Percentiles rank a stretch among this genome's conserved stretches.
phyloP scores from a whole-genome alignment of 305 asterid species.

The Stenogyne calaminthoides region DNA sequence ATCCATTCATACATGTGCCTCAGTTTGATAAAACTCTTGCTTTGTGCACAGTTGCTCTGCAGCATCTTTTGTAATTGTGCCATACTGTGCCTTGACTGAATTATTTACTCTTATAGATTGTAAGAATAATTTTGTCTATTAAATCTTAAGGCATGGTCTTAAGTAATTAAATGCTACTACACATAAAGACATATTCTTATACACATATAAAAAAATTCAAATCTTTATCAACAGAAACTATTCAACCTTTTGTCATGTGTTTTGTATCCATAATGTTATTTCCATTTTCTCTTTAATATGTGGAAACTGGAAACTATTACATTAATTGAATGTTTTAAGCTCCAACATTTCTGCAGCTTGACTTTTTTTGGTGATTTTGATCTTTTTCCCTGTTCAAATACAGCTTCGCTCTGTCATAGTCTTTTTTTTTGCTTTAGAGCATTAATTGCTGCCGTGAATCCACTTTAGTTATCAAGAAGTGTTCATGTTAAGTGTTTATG shows the following conservation, averaged over 20 bases:
- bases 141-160: not conserved
- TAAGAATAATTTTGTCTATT: too few relatives aligned
- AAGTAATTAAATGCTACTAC: too few relatives aligned
- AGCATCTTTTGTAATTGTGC: not conserved
- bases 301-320: not conserved
- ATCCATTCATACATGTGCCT: not conserved
- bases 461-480: conserved; percentile 9
- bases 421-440: not conserved
- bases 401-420: not conserved
- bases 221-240: not conserved
- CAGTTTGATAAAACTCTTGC: not conserved
- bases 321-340: not conserved
- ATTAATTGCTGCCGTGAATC: not conserved
- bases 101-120: not conserved
- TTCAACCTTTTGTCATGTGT: not conserved
- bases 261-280: not conserved
- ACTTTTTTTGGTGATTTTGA: not conserved
- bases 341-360: not conserved
- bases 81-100: not conserved
- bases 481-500: conserved; percentile 2
- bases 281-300: not conserved
- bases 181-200: too few relatives aligned
- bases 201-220: not conserved
- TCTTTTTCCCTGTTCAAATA: not conserved
- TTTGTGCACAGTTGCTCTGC: not conserved